These are phyloP conservation scores for Pyrenopolyporus hunteri DNA, from an alignment of 495 filamentous ascomycete species.

Conservation along the genomic window DNA sequence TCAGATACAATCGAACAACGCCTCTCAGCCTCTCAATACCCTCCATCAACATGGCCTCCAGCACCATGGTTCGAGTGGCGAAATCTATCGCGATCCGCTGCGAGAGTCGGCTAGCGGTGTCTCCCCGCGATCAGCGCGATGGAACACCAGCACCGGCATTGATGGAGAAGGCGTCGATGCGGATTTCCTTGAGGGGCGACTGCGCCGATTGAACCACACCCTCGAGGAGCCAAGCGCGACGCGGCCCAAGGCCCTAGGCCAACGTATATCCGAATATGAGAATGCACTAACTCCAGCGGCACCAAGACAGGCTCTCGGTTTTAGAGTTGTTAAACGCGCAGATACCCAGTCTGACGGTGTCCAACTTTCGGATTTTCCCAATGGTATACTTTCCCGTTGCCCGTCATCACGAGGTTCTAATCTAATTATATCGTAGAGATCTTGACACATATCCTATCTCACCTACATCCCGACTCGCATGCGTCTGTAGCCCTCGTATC, in stretches of 20 bases:
- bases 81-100: conserved; percentile 38
- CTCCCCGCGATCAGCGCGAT: conserved; percentile 39
- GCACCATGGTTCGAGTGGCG: conserved; percentile 55
- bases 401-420: not conserved
- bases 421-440: conserved; percentile 67
- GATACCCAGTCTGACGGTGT: conserved; percentile 49
- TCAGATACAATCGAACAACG: conserved; percentile 55
- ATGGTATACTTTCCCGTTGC: conserved; percentile 63
- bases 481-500: conserved; percentile 81
- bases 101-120: conserved; percentile 38
- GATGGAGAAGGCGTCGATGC: conserved; percentile 40
- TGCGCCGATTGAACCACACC: conserved; percentile 51
- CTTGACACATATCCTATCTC: conserved; percentile 87
- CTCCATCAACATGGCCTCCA: conserved; percentile 78
- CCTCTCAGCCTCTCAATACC: conserved; percentile 47
- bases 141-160: conserved; percentile 17
- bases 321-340: conserved; percentile 66
- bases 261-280: conserved; percentile 77
- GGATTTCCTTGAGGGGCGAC: conserved; percentile 44
- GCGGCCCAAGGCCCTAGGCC: conserved; percentile 50
- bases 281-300: conserved; percentile 57
- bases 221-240: conserved; percentile 33
- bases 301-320: conserved; percentile 57
- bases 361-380: conserved; percentile 73
- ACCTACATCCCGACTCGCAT: conserved; percentile 80